Evolutionary conservation across 371 early-diverging fungal species (phyloP).

Genomic region (Mucor irregularis): DNA sequence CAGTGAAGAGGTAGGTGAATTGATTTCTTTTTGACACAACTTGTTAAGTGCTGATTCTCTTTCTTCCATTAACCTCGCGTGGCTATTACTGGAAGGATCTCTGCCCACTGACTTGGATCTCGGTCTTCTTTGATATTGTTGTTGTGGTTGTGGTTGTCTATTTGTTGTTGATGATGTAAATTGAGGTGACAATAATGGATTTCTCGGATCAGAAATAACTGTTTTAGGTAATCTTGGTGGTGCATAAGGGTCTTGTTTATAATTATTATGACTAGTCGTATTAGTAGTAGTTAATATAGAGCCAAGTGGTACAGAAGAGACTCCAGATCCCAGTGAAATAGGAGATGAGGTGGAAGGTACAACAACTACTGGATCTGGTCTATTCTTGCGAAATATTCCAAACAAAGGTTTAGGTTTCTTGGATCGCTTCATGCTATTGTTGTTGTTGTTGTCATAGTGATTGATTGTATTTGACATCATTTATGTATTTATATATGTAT

Average conservation of each 20-base stretch:
- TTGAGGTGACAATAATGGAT: slow-evolving; percentile 12
- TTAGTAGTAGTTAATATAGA: slow-evolving; percentile 12
- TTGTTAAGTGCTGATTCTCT: slow-evolving; percentile 24
- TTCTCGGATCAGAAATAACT: slow-evolving; percentile 4
- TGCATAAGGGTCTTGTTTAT: slow-evolving; percentile 13
- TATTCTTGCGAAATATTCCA: slow-evolving; percentile 23
- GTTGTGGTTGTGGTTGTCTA: neutral
- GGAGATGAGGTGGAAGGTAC: neutral
- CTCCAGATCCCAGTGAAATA: slow-evolving; percentile 12
- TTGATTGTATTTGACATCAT: too few relatives aligned
- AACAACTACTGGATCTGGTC: slow-evolving; percentile 1
- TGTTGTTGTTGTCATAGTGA: neutral
- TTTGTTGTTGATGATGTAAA: slow-evolving; percentile 1
- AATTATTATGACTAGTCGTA: neutral
- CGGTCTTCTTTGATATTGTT: slow-evolving; percentile 10
- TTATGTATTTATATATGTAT: too few relatives aligned
- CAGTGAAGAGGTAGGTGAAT: slow-evolving; percentile 11
- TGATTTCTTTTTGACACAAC: slow-evolving; percentile 20
- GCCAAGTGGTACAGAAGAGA: slow-evolving; percentile 17
- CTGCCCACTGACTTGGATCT: slow-evolving; percentile 32
- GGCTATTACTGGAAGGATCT: slow-evolving; percentile 19
- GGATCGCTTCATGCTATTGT: slow-evolving; percentile 9
- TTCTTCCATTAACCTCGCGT: slow-evolving; percentile 5
- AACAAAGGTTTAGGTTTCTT: slow-evolving; percentile 29
- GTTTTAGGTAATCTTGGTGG: slow-evolving; percentile 2